Evolutionary conservation across 345 rosid genomes (phyloP).

Genomic region (Linum usitatissimum): DNA sequence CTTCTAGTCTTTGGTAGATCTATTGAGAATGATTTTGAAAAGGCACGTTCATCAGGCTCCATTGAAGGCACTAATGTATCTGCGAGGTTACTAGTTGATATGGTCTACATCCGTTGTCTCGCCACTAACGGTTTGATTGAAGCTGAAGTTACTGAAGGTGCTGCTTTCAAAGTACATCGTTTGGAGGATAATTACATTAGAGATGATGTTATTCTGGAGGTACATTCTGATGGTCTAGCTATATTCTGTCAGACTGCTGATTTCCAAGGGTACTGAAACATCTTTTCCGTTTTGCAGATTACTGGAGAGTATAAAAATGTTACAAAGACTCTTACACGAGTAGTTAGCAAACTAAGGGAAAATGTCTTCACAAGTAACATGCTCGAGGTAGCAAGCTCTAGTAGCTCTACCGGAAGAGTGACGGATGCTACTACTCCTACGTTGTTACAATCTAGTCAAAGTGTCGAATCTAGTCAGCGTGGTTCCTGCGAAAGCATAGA

Average conservation of each 20-base stretch:
- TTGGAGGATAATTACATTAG: slow-evolving; percentile 20
- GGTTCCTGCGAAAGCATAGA: no score
- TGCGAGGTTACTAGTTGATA: slow-evolving; percentile 41
- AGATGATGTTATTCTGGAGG: slow-evolving; percentile 45
- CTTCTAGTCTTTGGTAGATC: slow-evolving; percentile 48
- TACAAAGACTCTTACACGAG: slow-evolving; percentile 31
- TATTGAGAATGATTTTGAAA: slow-evolving; percentile 37
- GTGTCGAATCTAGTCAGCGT: background rate
- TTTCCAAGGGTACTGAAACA: background rate
- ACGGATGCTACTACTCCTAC: background rate
- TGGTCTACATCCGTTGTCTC: slow-evolving; percentile 21
- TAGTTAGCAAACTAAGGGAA: slow-evolving; percentile 29
- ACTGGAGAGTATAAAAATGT: slow-evolving; percentile 30
- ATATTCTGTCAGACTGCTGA: background rate
- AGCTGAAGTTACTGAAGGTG: slow-evolving; percentile 22
- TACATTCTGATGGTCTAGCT: slow-evolving; percentile 10
- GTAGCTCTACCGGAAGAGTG: background rate
- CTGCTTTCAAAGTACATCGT: slow-evolving; percentile 34
- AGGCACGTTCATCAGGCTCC: slow-evolving; percentile 20
- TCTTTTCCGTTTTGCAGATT: slow-evolving; percentile 26
- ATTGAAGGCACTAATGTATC: slow-evolving; percentile 26
- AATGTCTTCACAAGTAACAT: slow-evolving; percentile 25
- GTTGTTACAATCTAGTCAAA: background rate
- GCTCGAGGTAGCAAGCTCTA: slow-evolving; percentile 19
- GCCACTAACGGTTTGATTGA: slow-evolving; percentile 16